Base-by-base conservation (phyloP, 495 filamentous ascomycete species). In the Trichoderma gamsii region DNA sequence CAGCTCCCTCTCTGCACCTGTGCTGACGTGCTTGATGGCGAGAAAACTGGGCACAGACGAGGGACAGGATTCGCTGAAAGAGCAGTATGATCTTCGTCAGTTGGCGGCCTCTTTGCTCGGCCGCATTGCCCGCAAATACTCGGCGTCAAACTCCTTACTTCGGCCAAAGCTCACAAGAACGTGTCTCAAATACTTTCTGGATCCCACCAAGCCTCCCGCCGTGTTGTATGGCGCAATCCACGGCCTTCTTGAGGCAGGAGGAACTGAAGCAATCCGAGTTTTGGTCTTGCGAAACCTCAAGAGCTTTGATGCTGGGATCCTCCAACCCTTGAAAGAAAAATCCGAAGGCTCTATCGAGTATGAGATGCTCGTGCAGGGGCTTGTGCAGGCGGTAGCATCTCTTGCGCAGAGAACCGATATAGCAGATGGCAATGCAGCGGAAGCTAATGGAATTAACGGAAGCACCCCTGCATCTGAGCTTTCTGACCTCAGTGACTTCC, bases 11-110 rank as follows among this genome's bases (percentile, higher is more conserved):
- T 85, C 93, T n/a, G 91, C 94, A 3, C 87, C 95, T 0, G 89
- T 96, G 41, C 83, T 98, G 56, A 99, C 95, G 15, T 98, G 96
- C 74, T 83, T 97, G 38, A 84, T 97, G 70, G 92, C 91, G 25
- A 90, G 92, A 69, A 90, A 92, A 68, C 85, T 97, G 6, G 77
- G 74, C 29, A 70, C 74, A 23, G 79, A 82, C 21, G 73, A 85
- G 35, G 70, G 79, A 12, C 75, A 78, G 23, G 74, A 73, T 29
- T 41, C 63, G 13, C 69, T 82, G 0, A 74, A 78, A 15, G 87
- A 90, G 51, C 90, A 93, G 73, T 96, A 92, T 71, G 81, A 86
- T 11, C 89, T 99, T 13, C 89, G 95, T 64, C 91, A 96, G 74
- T 81, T 94, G 27, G 86, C 95, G 2, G 92, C 91, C 13, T 88